Base-by-base conservation (phyloP, 2,329 filamentous ascomycete species). In the Pleoardoris graminearum region DNA sequence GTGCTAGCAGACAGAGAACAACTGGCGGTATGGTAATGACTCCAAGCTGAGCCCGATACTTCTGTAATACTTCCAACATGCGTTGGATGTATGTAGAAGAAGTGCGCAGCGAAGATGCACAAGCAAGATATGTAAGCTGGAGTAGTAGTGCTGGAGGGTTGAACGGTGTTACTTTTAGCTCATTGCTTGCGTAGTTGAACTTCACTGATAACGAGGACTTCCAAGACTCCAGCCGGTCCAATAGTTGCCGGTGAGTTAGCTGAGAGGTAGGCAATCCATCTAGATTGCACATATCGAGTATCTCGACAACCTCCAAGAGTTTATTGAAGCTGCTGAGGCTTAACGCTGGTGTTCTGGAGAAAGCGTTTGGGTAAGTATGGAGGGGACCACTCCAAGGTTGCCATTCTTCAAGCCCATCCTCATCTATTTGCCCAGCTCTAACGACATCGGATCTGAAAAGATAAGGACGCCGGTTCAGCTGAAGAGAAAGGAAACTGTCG, bases 331-430 rank as follows among this genome's bases (percentile, higher is more conserved):
- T 80, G 61, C 81, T 84, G 19, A 81, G 64, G 4, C 76, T 73
- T 38, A 79, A 73, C 11, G 79, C 59, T 5, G 71, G 71, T 19
- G 59, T 58, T 38, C 64, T 60, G 2, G 43, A 37, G 61, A 58
- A 27, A 57, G 55, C 32, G 58, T 54, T 32, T n/a, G 51, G 48
- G 27, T 51, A 43, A 30, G 35, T 75, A 72, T 73, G 70, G 51
- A 77, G 61, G 53, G 78, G 77, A 22, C 85, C 82, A 16, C 79
- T 77, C 88, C 88, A 91, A 1, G 85, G 84, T 58, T 88, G 84
- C 87, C 87, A 90, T 72, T 90, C 87, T 63, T 90, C 88, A 17
- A 87, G 73, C 1, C 85, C 85, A 60, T 88, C 85, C 67, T 89
- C 85, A 22, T 83, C 78, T 2, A 88, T 74, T 2, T 73, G 69